Evolutionary conservation across 2,329 filamentous ascomycete genomes (phyloP).

Genomic region (Nakataea oryzae): DNA sequence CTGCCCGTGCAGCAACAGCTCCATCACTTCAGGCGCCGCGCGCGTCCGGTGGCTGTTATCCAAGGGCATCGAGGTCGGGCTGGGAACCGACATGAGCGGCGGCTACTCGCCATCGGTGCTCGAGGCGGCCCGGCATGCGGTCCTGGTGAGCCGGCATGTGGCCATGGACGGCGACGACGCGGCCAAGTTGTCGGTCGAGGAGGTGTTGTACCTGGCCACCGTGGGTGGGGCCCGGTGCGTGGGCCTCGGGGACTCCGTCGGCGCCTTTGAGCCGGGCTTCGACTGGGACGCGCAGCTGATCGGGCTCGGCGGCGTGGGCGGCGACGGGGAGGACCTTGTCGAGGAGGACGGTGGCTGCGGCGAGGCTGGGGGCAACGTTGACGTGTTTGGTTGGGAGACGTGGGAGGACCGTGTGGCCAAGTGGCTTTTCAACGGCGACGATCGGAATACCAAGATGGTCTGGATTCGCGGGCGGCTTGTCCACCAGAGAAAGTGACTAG

Average conservation of each 20-base stretch:
- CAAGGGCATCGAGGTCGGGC: conserved; percentile 64
- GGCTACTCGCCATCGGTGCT: conserved; percentile 77
- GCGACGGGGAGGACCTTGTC: conserved; percentile 16
- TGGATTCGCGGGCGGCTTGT: conserved; percentile 84
- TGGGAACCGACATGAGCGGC: conserved; percentile 86
- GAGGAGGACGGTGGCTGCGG: conserved; percentile 20
- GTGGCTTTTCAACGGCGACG: conserved; percentile 91
- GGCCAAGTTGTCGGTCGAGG: conserved; percentile 69
- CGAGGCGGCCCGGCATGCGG: conserved; percentile 72
- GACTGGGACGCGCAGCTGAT: conserved; percentile 88
- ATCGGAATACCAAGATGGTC: conserved; percentile 77
- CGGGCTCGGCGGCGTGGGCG: conserved; percentile 41
- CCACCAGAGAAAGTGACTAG: conserved; percentile 40
- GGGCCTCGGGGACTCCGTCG: conserved; percentile 60
- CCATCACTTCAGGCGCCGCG: conserved; percentile 69
- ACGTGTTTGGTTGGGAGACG: conserved; percentile 85
- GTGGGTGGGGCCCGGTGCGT: conserved; percentile 78
- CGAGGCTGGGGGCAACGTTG: conserved; percentile 48
- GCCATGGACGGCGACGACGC: conserved; percentile 45
- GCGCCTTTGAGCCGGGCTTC: conserved; percentile 77
- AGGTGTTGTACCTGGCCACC: conserved; percentile 79
- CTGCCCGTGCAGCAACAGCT: conserved; percentile 79
- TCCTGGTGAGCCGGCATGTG: conserved; percentile 65
- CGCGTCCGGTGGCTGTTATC: conserved; percentile 66
- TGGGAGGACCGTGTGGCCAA: conserved; percentile 83